Evolutionary conservation across 768 basidiomycete species (phyloP).

Genomic region (Rhodotorula sphaerocarpa): DNA sequence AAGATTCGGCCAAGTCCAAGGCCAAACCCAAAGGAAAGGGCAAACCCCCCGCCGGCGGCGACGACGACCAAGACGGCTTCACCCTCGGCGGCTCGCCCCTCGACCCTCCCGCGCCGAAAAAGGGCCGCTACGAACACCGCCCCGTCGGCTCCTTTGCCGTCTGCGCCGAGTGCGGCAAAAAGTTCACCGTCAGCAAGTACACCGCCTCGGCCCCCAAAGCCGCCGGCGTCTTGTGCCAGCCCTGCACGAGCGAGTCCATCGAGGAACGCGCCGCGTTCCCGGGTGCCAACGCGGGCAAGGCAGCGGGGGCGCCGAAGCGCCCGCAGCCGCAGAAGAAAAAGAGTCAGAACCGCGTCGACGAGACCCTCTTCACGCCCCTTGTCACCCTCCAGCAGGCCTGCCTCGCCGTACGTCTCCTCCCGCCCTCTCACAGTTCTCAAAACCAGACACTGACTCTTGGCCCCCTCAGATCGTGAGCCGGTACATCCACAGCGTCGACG

Average conservation of each 20-base stretch:
- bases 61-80: conserved; percentile 49
- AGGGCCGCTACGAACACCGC: conserved; percentile 29
- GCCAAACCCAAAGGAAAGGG: conserved; percentile 48
- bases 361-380: conserved; percentile 55
- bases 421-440: background rate
- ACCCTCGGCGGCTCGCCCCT: conserved; percentile 63
- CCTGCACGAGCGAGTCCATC: conserved; percentile 69
- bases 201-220: conserved; percentile 65
- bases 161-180: conserved; percentile 72
- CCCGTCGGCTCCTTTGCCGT: conserved; percentile 60
- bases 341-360: conserved; percentile 60
- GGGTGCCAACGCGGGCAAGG: conserved; percentile 39
- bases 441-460: background rate
- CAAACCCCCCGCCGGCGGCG: conserved; percentile 40
- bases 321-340: conserved; percentile 53
- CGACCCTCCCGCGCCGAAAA: conserved; percentile 47
- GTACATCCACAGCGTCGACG: conserved; percentile 76
- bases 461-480: conserved; percentile 89
- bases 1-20: too few species aligned
- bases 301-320: conserved; percentile 52
- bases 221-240: conserved; percentile 73
- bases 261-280: conserved; percentile 50
- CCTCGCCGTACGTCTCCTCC: conserved; percentile 54
- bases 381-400: conserved; percentile 69
- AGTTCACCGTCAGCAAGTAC: conserved; percentile 69